Conservation (phyloP, 192 early-diverging fungal genomes). For the Backusella liffmaniae region DNA sequence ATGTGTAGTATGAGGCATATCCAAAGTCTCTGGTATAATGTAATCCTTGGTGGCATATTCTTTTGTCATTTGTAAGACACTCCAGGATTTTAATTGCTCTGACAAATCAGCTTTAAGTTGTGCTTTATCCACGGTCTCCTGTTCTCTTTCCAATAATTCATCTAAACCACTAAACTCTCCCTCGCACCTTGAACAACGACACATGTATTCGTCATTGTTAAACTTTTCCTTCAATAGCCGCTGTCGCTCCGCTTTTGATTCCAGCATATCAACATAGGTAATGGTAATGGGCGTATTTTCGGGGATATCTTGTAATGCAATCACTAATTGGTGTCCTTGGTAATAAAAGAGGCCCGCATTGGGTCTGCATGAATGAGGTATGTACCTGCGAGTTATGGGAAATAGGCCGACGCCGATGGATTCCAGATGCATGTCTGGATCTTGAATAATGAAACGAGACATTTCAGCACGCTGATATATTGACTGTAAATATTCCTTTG, state of each 20-base stretch:
- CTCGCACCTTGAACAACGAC: conserved; percentile 12
- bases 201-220: conserved; percentile 13
- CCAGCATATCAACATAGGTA: conserved; percentile 58
- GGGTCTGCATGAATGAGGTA: conserved; percentile 65
- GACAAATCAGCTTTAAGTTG: neutral
- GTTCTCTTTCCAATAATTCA: neutral
- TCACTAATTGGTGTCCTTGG: conserved; percentile 45
- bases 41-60: neutral
- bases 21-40: neutral
- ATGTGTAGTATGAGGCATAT: conserved; percentile 19
- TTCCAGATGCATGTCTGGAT: conserved; percentile 18
- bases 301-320: conserved; percentile 49
- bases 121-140: neutral
- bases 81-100: conserved; percentile 8
- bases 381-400: conserved; percentile 60
- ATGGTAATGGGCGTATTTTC: conserved; percentile 55
- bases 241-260: conserved; percentile 16
- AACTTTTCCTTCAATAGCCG: conserved; percentile 9
- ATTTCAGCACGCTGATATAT: neutral
- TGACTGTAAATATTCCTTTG: neutral
- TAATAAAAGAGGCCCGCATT: conserved; percentile 60
- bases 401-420: conserved; percentile 4
- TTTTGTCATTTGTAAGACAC: conserved; percentile 11
- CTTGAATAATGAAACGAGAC: conserved; percentile 11
- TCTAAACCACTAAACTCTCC: neutral